A percentile compares a stretch with the other conserved stretches of the same genome.
phyloP scores from a whole-genome alignment of 2,329 filamentous ascomycete species.

The Chrysoporthe cubensis region DNA sequence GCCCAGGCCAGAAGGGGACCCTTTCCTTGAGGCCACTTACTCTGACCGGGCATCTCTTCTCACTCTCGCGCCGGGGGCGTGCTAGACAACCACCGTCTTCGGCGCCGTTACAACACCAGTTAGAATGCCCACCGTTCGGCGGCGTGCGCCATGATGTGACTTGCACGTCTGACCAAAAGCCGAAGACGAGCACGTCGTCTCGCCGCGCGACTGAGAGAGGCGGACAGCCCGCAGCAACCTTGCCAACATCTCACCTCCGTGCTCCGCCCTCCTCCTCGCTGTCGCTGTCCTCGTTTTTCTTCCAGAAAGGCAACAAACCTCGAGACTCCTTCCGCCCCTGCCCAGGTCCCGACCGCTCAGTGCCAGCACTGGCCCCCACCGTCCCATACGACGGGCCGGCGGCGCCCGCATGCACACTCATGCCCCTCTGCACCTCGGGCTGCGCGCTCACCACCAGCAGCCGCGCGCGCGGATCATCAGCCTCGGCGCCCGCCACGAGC shows the following conservation, averaged over 20 bases:
- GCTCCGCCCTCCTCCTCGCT: slow-evolving; percentile 16
- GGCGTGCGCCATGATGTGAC: neutral
- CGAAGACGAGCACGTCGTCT: neutral
- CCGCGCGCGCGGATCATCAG: slow-evolving; percentile 3
- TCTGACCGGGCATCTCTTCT: neutral
- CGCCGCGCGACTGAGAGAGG: neutral
- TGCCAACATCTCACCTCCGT: neutral
- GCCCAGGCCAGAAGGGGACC: neutral
- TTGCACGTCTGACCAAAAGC: neutral
- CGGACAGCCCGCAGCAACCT: neutral
- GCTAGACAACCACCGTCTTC: no score
- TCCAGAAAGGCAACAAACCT: slow-evolving; percentile 25
- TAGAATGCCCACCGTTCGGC: no score
- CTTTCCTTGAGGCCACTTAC: neutral
- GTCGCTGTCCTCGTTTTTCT: slow-evolving; percentile 25
- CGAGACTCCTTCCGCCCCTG: slow-evolving; percentile 2
- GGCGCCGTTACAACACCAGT: no score
- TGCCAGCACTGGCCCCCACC: slow-evolving; percentile 5
- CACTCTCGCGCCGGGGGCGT: no score
- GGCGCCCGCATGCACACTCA: slow-evolving; percentile 12
- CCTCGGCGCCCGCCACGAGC: neutral
- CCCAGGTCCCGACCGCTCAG: neutral
- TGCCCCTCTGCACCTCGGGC: slow-evolving; percentile 16
- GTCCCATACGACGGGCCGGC: slow-evolving; percentile 21
- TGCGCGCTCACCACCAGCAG: slow-evolving; percentile 24